Conservation (phyloP, 2,329 filamentous ascomycete species). For the Akanthomyces dipterigenus region DNA sequence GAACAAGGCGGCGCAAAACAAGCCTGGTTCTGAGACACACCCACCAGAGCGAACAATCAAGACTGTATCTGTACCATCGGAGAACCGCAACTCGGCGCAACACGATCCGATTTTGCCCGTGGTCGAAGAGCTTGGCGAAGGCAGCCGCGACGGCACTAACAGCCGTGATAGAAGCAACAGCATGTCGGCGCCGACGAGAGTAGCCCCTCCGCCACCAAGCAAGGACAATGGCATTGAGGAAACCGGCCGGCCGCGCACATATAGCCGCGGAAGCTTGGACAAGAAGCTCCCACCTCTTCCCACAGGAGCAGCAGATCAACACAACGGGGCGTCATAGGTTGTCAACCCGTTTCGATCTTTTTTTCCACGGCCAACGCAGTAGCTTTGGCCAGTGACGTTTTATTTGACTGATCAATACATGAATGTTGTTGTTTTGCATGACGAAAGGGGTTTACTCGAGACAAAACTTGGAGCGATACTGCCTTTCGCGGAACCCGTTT, state of each 20-base stretch:
- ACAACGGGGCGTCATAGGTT: slow-evolving; percentile 6
- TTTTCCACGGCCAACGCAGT: background rate
- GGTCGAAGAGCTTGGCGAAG: slow-evolving; percentile 85
- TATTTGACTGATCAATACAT: background rate
- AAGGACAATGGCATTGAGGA: slow-evolving; percentile 11
- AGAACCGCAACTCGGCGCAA: slow-evolving; percentile 48
- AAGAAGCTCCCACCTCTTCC: slow-evolving; percentile 30
- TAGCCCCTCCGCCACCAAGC: slow-evolving; percentile 30
- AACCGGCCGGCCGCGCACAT: background rate
- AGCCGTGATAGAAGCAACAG: slow-evolving; percentile 29
- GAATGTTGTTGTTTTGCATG: background rate
- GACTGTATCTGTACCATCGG: slow-evolving; percentile 21
- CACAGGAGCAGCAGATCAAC: background rate
- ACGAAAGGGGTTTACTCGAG: background rate
- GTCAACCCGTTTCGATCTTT: slow-evolving; percentile 2
- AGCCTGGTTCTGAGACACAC: slow-evolving; percentile 34
- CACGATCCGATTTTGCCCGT: slow-evolving; percentile 62
- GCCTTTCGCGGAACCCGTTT: background rate
- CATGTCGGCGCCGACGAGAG: slow-evolving; percentile 37
- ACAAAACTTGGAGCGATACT: background rate
- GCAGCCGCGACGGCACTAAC: slow-evolving; percentile 43
- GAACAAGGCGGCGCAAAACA: slow-evolving; percentile 29
- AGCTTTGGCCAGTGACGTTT: background rate
- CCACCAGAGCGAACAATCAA: slow-evolving; percentile 56
- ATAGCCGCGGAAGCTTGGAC: slow-evolving; percentile 23